Evolutionary conservation across 768 basidiomycete genomes (phyloP), one percentile per base, ranked within the genome.

Genomic region (Pisolithus orientalis): DNA sequence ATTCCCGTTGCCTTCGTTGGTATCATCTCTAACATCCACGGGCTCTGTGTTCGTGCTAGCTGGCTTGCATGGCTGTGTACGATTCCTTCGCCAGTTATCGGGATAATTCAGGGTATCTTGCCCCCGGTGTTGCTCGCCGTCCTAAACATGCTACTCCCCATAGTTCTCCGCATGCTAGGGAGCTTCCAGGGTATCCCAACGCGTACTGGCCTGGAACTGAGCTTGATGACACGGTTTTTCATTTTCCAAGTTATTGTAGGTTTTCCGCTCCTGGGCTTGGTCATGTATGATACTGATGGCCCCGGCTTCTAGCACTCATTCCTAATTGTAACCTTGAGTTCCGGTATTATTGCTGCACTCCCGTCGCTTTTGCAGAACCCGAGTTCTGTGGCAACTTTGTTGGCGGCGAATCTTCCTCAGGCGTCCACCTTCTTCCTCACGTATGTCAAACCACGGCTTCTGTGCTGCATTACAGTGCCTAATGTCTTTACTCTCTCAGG

Each of bases 361-460:
- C 73, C 78, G 4, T 64, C 69, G 3, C 67, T 98, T 45, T 66
- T 82, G 21, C 68, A 84, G 49, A 80, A 90, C 67, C 93, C 93
- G 0, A 71, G 75, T 0, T 82, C 80, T 0, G 72, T 89, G 25
- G 86, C 94, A 0, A 75, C 66, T 0, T 72, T 88, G 17, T 73
- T 99, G 44, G 93, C 96, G 0, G 63, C 68, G 17, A 82, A 94
- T 44, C 73, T 99, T 45, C 95, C 96, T 0, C 68, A 76, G 54
- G 85, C 91, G 0, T 90, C 90, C 21, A 94, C 82, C 47, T 94
- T 94, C 80, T 95, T 94, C 83, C 72, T 94, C 49, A 92, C 90
- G 77, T 87, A 64, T 21, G 80, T 69, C 37, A 25, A 16, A 29
- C 5, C 11, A 29, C 17, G 13, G 28, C 34, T 21, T 58, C 44